Evolutionary conservation across 2,329 filamentous ascomycete genomes (phyloP).

Genomic region (Alternaria consortialis): DNA sequence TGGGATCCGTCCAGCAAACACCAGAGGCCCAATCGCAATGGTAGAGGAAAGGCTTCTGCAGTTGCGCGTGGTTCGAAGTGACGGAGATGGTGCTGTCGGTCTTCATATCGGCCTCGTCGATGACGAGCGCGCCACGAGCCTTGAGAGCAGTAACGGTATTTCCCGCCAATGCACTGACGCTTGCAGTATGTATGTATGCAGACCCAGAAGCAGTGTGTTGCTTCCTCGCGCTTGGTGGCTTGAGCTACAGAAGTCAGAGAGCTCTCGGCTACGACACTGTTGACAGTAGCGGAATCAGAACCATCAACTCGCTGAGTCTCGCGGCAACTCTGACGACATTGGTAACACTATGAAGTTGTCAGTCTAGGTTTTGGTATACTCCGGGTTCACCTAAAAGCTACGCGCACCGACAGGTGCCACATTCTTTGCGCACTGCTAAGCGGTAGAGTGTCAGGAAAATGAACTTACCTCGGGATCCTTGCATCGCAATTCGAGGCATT

Average conservation of each 20-base stretch:
- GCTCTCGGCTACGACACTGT: neutral
- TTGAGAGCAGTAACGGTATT: neutral
- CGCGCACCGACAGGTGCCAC: neutral
- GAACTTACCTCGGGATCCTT: slow-evolving; percentile 2
- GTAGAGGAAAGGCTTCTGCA: slow-evolving; percentile 1
- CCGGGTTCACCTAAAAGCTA: neutral
- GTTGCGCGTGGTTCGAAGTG: neutral
- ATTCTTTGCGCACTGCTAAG: neutral
- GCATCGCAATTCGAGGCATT: neutral
- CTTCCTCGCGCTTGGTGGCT: neutral
- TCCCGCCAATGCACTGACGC: neutral
- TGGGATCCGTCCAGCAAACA: neutral
- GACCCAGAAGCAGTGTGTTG: neutral
- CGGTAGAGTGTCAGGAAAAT: neutral
- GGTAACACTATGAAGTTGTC: slow-evolving; percentile 4
- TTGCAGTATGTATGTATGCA: slow-evolving; percentile 4
- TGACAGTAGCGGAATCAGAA: neutral
- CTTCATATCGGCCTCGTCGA: slow-evolving; percentile 3
- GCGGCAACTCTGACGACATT: neutral
- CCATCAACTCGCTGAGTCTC: neutral
- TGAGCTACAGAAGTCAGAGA: neutral
- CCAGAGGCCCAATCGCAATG: slow-evolving; percentile 1
- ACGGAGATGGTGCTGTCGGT: slow-evolving; percentile 2
- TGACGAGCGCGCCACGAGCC: slow-evolving; percentile 4
- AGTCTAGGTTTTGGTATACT: neutral